A percentile compares a stretch with the other conserved stretches of the same genome.
Evolutionary conservation across 331 rosid genomes (phyloP).

Genomic region (Quercus phellos): DNA sequence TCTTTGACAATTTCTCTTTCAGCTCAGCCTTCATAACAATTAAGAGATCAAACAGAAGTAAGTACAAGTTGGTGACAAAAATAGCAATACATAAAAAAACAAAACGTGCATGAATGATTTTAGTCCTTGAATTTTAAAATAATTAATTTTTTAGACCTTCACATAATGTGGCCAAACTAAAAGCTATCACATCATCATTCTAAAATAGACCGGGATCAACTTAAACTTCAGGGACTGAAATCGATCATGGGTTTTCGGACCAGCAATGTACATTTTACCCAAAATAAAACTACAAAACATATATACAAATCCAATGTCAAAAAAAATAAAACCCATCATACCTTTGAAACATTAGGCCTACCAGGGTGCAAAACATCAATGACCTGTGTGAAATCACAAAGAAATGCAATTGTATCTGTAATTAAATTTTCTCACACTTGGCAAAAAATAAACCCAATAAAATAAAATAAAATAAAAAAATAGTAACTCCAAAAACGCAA

Average conservation of each 20-base stretch:
- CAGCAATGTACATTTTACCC: no score
- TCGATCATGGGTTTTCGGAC: no score
- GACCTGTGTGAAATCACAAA: not conserved
- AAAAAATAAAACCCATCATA: not conserved
- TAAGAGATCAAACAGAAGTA: not conserved
- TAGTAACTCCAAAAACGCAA: not conserved
- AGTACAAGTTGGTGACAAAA: not conserved
- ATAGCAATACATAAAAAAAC: not conserved
- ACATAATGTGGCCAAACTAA: no score
- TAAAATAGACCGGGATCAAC: no score
- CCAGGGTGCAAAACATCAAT: not conserved
- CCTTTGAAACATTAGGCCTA: not conserved
- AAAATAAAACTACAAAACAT: not conserved
- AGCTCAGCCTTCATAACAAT: slow-evolving; percentile 31
- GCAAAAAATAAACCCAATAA: not conserved
- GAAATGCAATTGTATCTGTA: not conserved
- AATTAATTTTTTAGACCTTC: no score
- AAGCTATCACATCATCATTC: no score
- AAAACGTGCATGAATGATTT: no score
- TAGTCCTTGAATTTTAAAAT: no score
- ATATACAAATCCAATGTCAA: not conserved
- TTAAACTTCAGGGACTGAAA: no score
- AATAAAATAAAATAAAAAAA: no score
- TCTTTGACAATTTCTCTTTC: slow-evolving; percentile 41
- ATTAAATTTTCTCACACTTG: not conserved